Percentiles rank a stretch among this genome's conserved stretches.
phyloP scores from a whole-genome alignment of 2,329 filamentous ascomycete genomes.

The Calonectria fujianensis region DNA sequence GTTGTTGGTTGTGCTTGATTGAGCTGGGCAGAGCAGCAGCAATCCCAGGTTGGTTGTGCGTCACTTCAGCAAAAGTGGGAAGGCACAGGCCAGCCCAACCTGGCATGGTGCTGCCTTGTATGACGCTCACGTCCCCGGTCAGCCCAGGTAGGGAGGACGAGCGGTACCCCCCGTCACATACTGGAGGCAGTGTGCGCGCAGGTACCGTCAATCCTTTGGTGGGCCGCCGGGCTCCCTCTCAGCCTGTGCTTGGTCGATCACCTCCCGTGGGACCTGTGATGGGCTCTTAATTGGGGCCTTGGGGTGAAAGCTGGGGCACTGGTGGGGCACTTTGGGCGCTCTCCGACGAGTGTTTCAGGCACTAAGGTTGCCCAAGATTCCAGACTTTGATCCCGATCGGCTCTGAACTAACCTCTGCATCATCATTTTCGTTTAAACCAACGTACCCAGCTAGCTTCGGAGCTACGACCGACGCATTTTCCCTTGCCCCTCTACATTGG shows the following conservation, averaged over 20 bases:
- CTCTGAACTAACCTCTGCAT: conserved; percentile 2
- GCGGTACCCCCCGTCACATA: conserved; percentile 19
- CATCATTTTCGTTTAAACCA: conserved; percentile 27
- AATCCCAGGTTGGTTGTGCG: conserved; percentile 33
- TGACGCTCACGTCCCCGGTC: conserved; percentile 48
- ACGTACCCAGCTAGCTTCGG: neutral
- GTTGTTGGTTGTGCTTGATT: conserved; percentile 11
- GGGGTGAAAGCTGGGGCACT: conserved; percentile 16
- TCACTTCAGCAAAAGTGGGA: conserved; percentile 55
- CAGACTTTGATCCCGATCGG: conserved; percentile 19
- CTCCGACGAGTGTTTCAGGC: conserved; percentile 26
- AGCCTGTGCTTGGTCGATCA: conserved; percentile 29
- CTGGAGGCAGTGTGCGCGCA: neutral
- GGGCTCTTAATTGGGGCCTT: conserved; percentile 19
- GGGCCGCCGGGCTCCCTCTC: conserved; percentile 20
- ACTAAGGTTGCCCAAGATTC: conserved; percentile 30
- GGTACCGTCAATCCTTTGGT: conserved; percentile 29
- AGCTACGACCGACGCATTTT: neutral
- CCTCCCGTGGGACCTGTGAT: conserved; percentile 10
- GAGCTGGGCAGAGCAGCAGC: conserved; percentile 15
- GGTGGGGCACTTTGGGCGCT: conserved; percentile 33
- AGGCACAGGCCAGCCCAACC: conserved; percentile 44
- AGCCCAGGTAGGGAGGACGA: neutral
- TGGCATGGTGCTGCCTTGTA: conserved; percentile 42
- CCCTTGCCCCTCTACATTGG: neutral